phyloP scores from a whole-genome alignment of 768 basidiomycete species.

The Rossbeevera mucosa region DNA sequence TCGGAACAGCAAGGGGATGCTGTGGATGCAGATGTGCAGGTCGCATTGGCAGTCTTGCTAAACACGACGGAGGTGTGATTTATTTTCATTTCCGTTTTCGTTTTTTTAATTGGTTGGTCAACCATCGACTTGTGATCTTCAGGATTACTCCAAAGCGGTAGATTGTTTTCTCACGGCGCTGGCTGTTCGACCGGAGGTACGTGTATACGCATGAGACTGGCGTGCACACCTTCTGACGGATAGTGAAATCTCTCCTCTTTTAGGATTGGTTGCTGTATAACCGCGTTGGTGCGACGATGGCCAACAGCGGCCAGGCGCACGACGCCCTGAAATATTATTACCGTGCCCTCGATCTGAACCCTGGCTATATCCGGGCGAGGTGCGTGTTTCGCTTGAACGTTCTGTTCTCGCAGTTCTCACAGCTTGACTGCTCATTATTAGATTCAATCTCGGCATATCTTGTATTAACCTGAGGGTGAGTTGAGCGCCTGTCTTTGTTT shows the following conservation, averaged over 20 bases:
- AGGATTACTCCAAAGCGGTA: slow-evolving; percentile 89
- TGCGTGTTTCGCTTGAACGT: slow-evolving; percentile 23
- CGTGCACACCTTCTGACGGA: neutral
- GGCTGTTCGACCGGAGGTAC: slow-evolving; percentile 80
- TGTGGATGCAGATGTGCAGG: slow-evolving; percentile 92
- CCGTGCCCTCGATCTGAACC: slow-evolving; percentile 81
- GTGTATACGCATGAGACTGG: slow-evolving; percentile 10
- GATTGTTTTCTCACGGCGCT: slow-evolving; percentile 93
- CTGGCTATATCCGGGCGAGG: slow-evolving; percentile 88
- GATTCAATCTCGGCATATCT: slow-evolving; percentile 92
- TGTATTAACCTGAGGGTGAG: slow-evolving; percentile 80
- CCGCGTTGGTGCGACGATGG: slow-evolving; percentile 90
- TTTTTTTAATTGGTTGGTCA: neutral
- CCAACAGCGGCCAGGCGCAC: slow-evolving; percentile 76
- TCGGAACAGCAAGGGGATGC: slow-evolving; percentile 41
- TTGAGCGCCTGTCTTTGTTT: slow-evolving; percentile 1
- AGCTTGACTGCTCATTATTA: slow-evolving; percentile 27
- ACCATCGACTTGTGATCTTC: neutral
- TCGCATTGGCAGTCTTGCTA: slow-evolving; percentile 88
- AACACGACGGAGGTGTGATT: slow-evolving; percentile 79
- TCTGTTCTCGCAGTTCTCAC: neutral
- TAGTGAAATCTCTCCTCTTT: neutral
- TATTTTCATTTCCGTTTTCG: neutral
- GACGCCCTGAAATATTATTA: slow-evolving; percentile 87
- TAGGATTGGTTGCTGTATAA: slow-evolving; percentile 94